Evolutionary conservation across 129 eudicot genomes (phyloP).

Genomic region (Centrapalus pauciflorus): DNA sequence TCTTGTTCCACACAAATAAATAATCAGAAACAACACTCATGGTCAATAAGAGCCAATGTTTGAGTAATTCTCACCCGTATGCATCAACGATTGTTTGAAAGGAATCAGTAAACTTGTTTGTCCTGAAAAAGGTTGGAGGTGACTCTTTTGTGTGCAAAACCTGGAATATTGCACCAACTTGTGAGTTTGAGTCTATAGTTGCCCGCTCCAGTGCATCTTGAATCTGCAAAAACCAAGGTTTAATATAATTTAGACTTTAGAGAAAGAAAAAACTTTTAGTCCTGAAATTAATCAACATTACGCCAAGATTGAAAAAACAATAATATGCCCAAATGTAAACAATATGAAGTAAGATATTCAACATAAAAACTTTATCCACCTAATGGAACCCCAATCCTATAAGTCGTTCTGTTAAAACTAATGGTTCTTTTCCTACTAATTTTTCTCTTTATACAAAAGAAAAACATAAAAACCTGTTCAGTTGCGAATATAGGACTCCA

Average conservation of each 20-base stretch:
- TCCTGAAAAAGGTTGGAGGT: slow-evolving; percentile 78
- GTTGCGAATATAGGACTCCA: slow-evolving; percentile 88
- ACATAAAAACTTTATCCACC: slow-evolving; percentile 8
- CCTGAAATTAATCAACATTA: background rate
- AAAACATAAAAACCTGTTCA: slow-evolving; percentile 33
- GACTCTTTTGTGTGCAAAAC: slow-evolving; percentile 67
- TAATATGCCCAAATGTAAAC: background rate
- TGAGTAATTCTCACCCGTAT: slow-evolving; percentile 64
- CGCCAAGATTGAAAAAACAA: background rate
- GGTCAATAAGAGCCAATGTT: background rate
- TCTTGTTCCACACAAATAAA: background rate
- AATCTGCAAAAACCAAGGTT: slow-evolving; percentile 44
- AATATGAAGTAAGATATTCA: background rate
- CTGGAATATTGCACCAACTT: slow-evolving; percentile 82
- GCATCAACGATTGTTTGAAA: slow-evolving; percentile 92
- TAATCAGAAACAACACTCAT: background rate
- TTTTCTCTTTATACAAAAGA: background rate
- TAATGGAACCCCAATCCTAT: background rate
- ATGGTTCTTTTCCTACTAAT: background rate
- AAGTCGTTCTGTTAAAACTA: background rate
- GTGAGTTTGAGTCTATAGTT: slow-evolving; percentile 71
- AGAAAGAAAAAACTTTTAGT: background rate
- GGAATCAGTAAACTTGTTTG: slow-evolving; percentile 75
- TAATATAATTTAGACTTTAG: background rate
- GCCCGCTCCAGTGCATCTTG: slow-evolving; percentile 79